Percentiles rank a stretch among this genome's conserved stretches.
These are phyloP conservation scores for Porcisia hertigi DNA, from an alignment of 208 protist genomes.

Conservation along the genomic window DNA sequence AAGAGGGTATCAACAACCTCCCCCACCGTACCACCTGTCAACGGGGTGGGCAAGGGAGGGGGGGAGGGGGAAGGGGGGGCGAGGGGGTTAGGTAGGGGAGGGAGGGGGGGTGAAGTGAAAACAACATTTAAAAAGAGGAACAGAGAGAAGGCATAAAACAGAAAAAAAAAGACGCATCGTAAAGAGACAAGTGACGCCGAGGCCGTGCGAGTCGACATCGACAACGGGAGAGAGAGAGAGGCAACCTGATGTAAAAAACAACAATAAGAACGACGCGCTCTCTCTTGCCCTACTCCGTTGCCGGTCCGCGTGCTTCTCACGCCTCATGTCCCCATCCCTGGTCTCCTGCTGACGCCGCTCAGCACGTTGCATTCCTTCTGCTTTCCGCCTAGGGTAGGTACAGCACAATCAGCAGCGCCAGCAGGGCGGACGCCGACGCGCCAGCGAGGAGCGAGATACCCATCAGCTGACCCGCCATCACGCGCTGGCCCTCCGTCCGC, in stretches of 20 bases:
- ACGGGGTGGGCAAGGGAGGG: background rate
- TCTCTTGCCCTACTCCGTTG: background rate
- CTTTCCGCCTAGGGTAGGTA: slow-evolving; percentile 43
- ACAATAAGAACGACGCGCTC: background rate
- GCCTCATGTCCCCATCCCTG: background rate
- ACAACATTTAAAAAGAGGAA: background rate
- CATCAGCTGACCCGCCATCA: slow-evolving; percentile 85
- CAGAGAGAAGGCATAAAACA: background rate
- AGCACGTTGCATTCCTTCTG: no score
- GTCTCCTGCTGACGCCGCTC: no score
- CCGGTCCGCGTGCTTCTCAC: background rate
- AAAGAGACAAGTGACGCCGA: background rate
- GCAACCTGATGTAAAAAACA: no score
- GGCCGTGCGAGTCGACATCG: background rate
- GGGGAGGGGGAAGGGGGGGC: background rate
- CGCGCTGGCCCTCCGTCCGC: slow-evolving; percentile 65
- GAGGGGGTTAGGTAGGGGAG: background rate
- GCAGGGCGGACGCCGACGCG: slow-evolving; percentile 53
- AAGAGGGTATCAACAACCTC: background rate
- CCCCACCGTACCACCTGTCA: background rate
- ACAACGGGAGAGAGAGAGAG: background rate
- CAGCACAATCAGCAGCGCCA: slow-evolving; percentile 67
- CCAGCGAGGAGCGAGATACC: slow-evolving; percentile 70
- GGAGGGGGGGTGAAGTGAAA: background rate
- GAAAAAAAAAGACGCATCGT: background rate